Conservation (phyloP, 768 basidiomycete species). For the Hericium erinaceus region DNA sequence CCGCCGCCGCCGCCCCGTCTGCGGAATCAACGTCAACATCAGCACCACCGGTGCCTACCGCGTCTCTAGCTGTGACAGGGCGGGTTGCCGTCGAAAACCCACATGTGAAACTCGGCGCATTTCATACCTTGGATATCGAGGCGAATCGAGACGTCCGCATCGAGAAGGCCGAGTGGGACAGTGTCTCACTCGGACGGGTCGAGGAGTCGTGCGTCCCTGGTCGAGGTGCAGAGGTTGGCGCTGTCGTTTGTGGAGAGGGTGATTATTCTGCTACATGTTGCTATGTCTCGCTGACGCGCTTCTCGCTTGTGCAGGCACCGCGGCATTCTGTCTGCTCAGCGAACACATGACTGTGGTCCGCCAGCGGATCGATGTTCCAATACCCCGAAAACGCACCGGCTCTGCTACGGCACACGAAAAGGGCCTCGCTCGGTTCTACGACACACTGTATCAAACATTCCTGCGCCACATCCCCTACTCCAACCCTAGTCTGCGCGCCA, state of each 20-base stretch:
- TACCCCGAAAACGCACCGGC: slow-evolving; percentile 85
- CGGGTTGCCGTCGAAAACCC: slow-evolving; percentile 79
- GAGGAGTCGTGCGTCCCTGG: slow-evolving; percentile 90
- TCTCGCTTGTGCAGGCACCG: slow-evolving; percentile 42
- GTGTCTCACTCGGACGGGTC: slow-evolving; percentile 70
- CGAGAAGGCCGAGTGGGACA: slow-evolving; percentile 94
- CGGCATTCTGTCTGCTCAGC: slow-evolving; percentile 89
- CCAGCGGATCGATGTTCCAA: slow-evolving; percentile 79
- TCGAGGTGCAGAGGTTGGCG: slow-evolving; percentile 91
- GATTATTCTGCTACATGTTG: not conserved
- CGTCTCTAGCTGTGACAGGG: slow-evolving; percentile 79
- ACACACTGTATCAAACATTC: slow-evolving; percentile 79
- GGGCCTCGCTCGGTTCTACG: slow-evolving; percentile 76
- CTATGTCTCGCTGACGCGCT: not conserved
- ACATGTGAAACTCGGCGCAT: slow-evolving; percentile 87
- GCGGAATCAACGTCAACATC: slow-evolving; percentile 27
- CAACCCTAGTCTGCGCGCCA: slow-evolving; percentile 64
- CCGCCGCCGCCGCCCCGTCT: slow-evolving; percentile 44
- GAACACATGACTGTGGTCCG: slow-evolving; percentile 95
- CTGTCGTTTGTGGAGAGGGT: slow-evolving; percentile 93
- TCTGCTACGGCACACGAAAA: slow-evolving; percentile 86
- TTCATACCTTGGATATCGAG: slow-evolving; percentile 91
- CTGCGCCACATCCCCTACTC: slow-evolving; percentile 84
- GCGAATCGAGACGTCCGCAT: slow-evolving; percentile 84
- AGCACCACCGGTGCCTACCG: slow-evolving; percentile 27